These are phyloP conservation scores for Trametes sanguinea DNA, from an alignment of 768 basidiomycete genomes.

Conservation along the genomic window DNA sequence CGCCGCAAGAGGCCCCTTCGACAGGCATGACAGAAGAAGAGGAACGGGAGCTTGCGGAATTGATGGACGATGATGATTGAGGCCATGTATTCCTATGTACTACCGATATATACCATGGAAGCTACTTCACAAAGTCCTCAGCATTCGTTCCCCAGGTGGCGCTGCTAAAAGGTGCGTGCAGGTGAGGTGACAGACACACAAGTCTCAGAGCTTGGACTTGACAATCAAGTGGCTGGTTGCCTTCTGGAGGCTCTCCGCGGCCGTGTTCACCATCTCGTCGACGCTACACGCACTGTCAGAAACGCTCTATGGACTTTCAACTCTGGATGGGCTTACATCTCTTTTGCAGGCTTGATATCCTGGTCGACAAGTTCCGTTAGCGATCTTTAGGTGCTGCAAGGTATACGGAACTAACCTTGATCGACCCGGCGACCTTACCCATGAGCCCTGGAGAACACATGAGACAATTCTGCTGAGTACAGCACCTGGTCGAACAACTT, in stretches of 20 bases:
- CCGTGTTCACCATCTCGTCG: constrained; percentile 77
- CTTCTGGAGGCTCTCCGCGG: constrained; percentile 54
- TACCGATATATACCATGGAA: not conserved
- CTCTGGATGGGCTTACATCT: constrained; percentile 55
- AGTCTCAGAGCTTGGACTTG: constrained; percentile 52
- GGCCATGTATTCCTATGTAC: not conserved
- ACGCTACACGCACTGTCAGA: constrained; percentile 47
- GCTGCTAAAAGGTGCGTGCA: too few species aligned
- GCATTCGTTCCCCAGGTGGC: too few species aligned
- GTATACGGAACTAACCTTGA: constrained; percentile 47
- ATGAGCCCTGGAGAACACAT: constrained; percentile 57
- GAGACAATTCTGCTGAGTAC: not conserved
- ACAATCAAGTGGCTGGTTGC: constrained; percentile 45
- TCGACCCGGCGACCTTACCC: constrained; percentile 76
- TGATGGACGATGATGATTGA: constrained; percentile 49
- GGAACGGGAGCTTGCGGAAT: constrained; percentile 83
- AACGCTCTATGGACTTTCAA: too few species aligned
- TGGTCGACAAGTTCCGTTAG: constrained; percentile 25
- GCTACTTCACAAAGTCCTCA: too few species aligned
- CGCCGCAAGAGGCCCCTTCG: constrained; percentile 2
- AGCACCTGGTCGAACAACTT: constrained; percentile 28
- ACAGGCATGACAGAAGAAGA: constrained; percentile 79
- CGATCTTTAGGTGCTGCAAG: not conserved
- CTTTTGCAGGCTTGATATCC: constrained; percentile 84
- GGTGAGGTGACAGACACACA: too few species aligned